Evolutionary conservation across 2,329 filamentous ascomycete species (phyloP), one percentile per base, ranked within the genome.

Genomic region (Penicillium decumbens): DNA sequence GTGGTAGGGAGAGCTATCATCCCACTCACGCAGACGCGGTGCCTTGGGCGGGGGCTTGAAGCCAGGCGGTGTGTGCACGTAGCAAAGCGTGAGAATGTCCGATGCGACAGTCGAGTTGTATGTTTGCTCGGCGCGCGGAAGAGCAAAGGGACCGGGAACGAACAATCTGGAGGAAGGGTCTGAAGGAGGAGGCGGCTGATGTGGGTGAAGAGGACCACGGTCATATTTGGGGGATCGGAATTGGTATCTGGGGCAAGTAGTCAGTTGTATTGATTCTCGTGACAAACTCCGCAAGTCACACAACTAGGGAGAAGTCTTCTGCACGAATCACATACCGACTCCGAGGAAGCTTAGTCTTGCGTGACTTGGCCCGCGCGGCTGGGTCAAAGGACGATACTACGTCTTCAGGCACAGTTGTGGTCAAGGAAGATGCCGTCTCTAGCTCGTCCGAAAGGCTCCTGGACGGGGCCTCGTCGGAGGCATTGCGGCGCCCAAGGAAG

Each of bases 171-270:
- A 95, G 25, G 86, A 81, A 0, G 91, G 91, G 64, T 96, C 88
- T 55, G 91, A 93, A 44, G 84, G 81, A 33, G 84, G 80, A n/a
- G 89, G 92, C 51, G 89, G 88, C 75, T 95, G 89, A 64, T 96
- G 84, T 43, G 93, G 93, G 69, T 97, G 91, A 23, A 97, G 79
- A 56, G 91, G 91, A 49, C 93, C 93, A 65, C 92, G 88, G 72
- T 95, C 85, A 80, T 91, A 98, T 75, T 92, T 93, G 56, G 93
- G 93, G 43, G 92, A 86, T 57, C 91, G 89, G 72, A 87, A 97
- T 73, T 95, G 88, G 75, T 97, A 98, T 79, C 92, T 95, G 54
- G 35, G 44, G 29, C 44, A 41, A 35, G 27, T 20, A n/a, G 42
- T 43, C 28, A 43, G 41, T 23, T 33, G 28, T 33, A 6, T 6